Evolutionary conservation across 2,329 filamentous ascomycete species (phyloP).

Genomic region (Trichoderma arundinaceum): DNA sequence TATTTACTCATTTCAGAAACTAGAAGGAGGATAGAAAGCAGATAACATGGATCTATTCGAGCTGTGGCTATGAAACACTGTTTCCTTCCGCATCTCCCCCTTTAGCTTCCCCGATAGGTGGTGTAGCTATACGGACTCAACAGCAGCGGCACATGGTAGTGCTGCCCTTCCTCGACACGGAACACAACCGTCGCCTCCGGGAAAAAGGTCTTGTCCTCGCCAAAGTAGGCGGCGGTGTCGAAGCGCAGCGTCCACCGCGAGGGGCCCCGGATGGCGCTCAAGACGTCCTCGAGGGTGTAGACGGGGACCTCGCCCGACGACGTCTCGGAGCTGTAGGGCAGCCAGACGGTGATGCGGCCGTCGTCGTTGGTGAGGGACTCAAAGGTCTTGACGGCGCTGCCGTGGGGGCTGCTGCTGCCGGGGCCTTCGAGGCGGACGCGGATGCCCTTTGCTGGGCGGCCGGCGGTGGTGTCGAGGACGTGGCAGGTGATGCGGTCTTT

Average conservation of each 20-base stretch:
- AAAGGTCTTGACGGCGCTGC: slow-evolving; percentile 57
- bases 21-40: no score
- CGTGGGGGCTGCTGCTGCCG: slow-evolving; percentile 33
- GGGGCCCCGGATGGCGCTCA: slow-evolving; percentile 50
- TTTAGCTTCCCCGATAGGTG: slow-evolving; percentile 77
- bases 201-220: slow-evolving; percentile 65
- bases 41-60: no score
- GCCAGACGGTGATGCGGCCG: slow-evolving; percentile 75
- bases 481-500: slow-evolving; percentile 82
- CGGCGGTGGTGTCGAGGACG: slow-evolving; percentile 80
- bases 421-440: slow-evolving; percentile 67
- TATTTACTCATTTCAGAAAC: no score
- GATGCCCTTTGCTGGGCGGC: slow-evolving; percentile 70
- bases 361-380: slow-evolving; percentile 75
- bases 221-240: slow-evolving; percentile 75
- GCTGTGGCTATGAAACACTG: not conserved
- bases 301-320: slow-evolving; percentile 62
- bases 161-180: slow-evolving; percentile 61
- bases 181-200: slow-evolving; percentile 64
- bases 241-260: slow-evolving; percentile 73
- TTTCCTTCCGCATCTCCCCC: not conserved
- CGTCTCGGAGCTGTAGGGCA: slow-evolving; percentile 58
- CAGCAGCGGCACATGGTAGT: slow-evolving; percentile 80
- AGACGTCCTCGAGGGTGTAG: slow-evolving; percentile 63
- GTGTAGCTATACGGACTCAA: slow-evolving; percentile 81